phyloP scores from a whole-genome alignment of 768 basidiomycete species.

The Phallus indusiatus region DNA sequence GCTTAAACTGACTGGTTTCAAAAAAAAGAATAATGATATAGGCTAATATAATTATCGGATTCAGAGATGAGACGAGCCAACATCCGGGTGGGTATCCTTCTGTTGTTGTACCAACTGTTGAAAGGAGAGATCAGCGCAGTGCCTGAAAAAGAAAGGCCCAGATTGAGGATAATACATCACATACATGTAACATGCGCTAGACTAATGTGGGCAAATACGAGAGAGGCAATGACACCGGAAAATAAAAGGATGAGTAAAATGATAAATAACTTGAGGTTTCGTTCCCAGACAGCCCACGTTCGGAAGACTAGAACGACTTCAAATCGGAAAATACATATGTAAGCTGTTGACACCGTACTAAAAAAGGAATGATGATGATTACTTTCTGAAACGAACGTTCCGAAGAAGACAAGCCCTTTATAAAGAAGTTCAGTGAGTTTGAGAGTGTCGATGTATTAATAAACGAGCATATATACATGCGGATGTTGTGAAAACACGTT shows the following conservation, averaged over 20 bases:
- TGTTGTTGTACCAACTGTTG: not conserved
- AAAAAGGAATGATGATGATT: no score
- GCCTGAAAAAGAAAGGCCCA: not conserved
- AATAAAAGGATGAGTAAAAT: not conserved
- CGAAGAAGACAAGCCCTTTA: not conserved
- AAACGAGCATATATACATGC: not conserved
- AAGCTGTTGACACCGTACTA: not conserved
- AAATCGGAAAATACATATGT: no score
- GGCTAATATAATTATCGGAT: not conserved
- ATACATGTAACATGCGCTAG: not conserved
- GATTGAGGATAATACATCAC: no score
- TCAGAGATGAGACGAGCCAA: not conserved
- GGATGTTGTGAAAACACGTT: not conserved
- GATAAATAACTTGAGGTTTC: not conserved
- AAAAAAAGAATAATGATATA: not conserved
- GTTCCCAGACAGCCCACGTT: slow-evolving; percentile 5
- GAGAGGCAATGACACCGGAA: not conserved
- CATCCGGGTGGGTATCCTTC: not conserved
- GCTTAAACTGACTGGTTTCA: not conserved
- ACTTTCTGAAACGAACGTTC: not conserved
- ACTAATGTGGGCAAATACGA: not conserved
- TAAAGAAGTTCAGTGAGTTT: not conserved
- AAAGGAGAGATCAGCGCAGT: not conserved
- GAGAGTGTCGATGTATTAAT: no score
- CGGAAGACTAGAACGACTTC: slow-evolving; percentile 1